Evolutionary conservation across 148 eudicot genomes (phyloP).

Genomic region (Euryodendron excelsum): DNA sequence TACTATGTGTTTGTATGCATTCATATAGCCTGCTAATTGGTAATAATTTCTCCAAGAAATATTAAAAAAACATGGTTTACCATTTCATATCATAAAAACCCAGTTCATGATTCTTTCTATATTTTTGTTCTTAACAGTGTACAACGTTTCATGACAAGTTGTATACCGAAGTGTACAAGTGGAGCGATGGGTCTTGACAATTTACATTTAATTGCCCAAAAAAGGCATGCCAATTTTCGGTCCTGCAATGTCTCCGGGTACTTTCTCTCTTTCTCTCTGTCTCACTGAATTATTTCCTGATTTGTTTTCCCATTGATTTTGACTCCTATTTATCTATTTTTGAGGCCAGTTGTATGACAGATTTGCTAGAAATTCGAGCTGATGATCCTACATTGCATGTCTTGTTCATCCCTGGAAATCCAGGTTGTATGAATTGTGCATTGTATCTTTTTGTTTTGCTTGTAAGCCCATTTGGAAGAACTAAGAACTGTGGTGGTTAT

Average conservation of each 20-base stretch:
- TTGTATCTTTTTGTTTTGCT: neutral
- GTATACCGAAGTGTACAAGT: neutral
- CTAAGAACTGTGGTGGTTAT: slow-evolving; percentile 9
- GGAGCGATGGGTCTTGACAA: slow-evolving; percentile 28
- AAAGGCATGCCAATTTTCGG: slow-evolving; percentile 37
- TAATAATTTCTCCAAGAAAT: neutral
- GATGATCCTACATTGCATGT: slow-evolving; percentile 58
- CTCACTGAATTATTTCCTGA: neutral
- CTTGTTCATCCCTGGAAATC: slow-evolving; percentile 85
- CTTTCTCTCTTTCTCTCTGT: slow-evolving; percentile 4
- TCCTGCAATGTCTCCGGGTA: slow-evolving; percentile 72
- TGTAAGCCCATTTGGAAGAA: neutral
- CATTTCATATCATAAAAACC: neutral
- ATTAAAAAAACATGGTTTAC: neutral
- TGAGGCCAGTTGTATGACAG: slow-evolving; percentile 55
- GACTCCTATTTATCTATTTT: neutral
- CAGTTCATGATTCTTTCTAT: neutral
- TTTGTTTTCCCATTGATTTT: neutral
- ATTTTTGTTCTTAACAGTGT: neutral
- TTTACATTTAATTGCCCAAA: slow-evolving; percentile 18
- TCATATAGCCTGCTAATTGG: neutral
- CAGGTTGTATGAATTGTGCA: slow-evolving; percentile 43
- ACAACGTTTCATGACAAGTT: slow-evolving; percentile 13
- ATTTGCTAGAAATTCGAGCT: slow-evolving; percentile 68
- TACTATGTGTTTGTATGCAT: neutral